Base-by-base conservation (phyloP, 1,284 basidiomycete species). In the Ustilago hordei region DNA sequence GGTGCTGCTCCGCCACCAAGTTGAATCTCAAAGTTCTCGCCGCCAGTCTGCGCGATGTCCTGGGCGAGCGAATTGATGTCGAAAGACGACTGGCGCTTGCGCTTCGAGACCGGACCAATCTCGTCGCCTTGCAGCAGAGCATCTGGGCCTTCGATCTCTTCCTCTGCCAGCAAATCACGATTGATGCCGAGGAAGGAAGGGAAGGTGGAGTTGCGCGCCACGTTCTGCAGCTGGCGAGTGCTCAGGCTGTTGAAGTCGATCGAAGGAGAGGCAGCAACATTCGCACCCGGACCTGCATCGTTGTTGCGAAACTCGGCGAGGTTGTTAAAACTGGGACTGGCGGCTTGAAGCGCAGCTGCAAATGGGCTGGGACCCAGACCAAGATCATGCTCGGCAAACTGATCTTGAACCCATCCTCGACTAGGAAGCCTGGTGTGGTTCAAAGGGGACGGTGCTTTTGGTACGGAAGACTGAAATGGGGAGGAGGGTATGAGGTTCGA, bases 111-210 rank as follows among this genome's bases (percentile, higher is more conserved):
- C 5, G 41, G 39, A 2, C 63, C 63, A 8, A 64, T 69, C 38
- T 73, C 75, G 34, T 77, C 50, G 31, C 64, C 59, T 17, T 32
- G 34, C 36, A 69, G 4, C 2, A 43, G 34, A 9, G 54, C 62
- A 43, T 75, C 63, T 32, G 43, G 41, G 8, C 55, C 36, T 11
- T 65, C 31, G 7, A 63, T 19, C 35, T 52, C 70, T 53, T 71
- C 63, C 15, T 69, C 60, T 43, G 68, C 69, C 8, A 73, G 64
- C 3, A 72, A 58, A 50, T 72, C 64, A 13, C 69, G 71, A 17
- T 68, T 72, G 62, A 81, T 79, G 64, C 80, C 81, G 41, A 77
- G 79, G 32, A 72, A 64, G 52, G 72, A 75, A 3, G 80, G 78
- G 54, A 82, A 81, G 0, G 69, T 72, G 6, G 69, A 58, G 13